Base-by-base conservation (phyloP, 2,329 filamentous ascomycete species). In the Fusarium circinatum region DNA sequence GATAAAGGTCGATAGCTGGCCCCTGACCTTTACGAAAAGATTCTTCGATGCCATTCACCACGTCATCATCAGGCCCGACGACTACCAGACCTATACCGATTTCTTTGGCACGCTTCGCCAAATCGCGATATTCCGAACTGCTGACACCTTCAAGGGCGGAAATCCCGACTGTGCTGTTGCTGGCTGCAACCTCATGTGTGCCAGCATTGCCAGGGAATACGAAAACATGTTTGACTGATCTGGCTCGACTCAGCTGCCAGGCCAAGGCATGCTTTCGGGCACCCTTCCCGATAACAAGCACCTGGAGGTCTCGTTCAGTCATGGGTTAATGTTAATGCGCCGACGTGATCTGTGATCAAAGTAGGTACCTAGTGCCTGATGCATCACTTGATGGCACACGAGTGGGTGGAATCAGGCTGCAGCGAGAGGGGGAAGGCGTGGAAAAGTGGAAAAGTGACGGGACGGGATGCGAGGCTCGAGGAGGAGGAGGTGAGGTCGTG, bases 191-290 rank as follows among this genome's bases (percentile, higher is more conserved):
- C 12, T 18, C 84, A 1, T 63, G 11, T 38, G 92, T 94, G 36
- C 92, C 93, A 58, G 92, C 92, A 81, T 95, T 95, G 56, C 93
- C 92, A 18, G 85, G 85, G 26, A 82, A 81, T 22, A 82, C 84
- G 54, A 82, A 81, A 70, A 94, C 91, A 71, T 88, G 85, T 63
- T 90, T 86, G 56, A 94, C 90, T 12, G 84, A 85, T 13, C 87
- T 83, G 6, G 91, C 93, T 79, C 93, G 88, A 65, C 88, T 85
- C 68, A 95, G 83, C 82, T 93, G 94, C 92, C 92, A 94, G 39
- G 92, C 92, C 59, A 94, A 84, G 32, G 92, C 91, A 84, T 95
- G 92, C 82, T 95, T 93, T 71, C 93, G 89, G 60, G 91, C 93
- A 69, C 93, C 93, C 75, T 92, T 93, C 74, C 93, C 93, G 61